phyloP scores from a whole-genome alignment of 257 asterid species.

The Solanum lycopersicoides region DNA sequence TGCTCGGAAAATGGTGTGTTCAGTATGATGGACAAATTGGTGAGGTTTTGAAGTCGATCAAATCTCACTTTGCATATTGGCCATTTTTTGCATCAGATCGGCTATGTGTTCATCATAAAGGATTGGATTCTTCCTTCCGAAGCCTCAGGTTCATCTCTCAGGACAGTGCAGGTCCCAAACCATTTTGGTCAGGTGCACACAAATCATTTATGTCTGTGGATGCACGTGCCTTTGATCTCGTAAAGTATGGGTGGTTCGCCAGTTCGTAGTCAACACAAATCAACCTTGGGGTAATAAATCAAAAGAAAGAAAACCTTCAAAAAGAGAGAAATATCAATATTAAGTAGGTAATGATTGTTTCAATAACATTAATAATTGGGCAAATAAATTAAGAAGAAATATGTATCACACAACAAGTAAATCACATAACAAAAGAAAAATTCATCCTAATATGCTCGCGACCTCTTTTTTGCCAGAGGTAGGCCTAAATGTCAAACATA shows the following conservation, averaged over 20 bases:
- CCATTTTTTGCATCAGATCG: too few relatives aligned
- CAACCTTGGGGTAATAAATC: too few relatives aligned
- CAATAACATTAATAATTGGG: too few relatives aligned
- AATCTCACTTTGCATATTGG: not conserved
- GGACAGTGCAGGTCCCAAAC: not conserved
- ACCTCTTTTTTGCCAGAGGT: not conserved
- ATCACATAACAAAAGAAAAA: not conserved
- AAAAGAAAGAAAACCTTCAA: too few relatives aligned
- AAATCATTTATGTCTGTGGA: not conserved
- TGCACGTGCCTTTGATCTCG: not conserved
- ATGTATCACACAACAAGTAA: too few relatives aligned
- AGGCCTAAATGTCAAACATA: too few relatives aligned
- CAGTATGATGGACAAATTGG: not conserved
- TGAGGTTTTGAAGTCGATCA: not conserved
- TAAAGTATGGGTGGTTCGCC: not conserved
- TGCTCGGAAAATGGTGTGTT: not conserved
- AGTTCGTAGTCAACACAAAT: too few relatives aligned
- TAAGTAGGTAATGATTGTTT: too few relatives aligned
- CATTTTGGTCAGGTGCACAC: not conserved
- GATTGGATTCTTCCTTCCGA: too few relatives aligned
- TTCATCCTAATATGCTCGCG: not conserved
- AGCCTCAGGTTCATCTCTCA: not conserved
- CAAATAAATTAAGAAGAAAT: too few relatives aligned
- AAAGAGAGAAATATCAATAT: too few relatives aligned
- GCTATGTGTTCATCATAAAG: too few relatives aligned